Evolutionary conservation across 1,284 basidiomycete species (phyloP).

Genomic region (Malassezia vespertilionis): DNA sequence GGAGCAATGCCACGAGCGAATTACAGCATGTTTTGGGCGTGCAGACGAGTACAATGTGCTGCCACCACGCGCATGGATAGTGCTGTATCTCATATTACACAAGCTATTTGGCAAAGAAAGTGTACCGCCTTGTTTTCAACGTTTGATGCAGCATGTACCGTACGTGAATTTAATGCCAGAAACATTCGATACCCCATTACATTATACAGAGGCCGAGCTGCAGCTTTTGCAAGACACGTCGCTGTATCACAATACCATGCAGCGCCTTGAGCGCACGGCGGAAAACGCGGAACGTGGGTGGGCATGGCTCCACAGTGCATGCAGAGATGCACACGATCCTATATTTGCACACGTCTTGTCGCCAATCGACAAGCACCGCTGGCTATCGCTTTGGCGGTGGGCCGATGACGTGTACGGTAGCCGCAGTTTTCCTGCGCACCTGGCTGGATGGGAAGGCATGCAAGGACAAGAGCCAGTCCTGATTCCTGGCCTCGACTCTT

Average conservation of each 20-base stretch:
- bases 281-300: neutral
- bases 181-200: constrained; percentile 21
- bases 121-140: neutral
- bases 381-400: constrained; percentile 27
- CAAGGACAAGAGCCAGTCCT: constrained; percentile 23
- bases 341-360: no score
- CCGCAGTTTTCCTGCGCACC: constrained; percentile 33
- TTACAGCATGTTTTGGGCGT: neutral
- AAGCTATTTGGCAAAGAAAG: neutral
- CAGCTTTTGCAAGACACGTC: constrained; percentile 24
- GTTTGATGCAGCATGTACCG: constrained; percentile 11
- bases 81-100: constrained; percentile 8
- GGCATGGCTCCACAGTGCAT: neutral
- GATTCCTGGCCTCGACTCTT: constrained; percentile 35
- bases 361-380: neutral
- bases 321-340: no score
- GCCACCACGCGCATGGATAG: neutral
- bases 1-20: neutral
- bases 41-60: neutral
- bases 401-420: constrained; percentile 24
- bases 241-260: constrained; percentile 6
- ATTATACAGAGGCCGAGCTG: constrained; percentile 21
- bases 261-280: neutral
- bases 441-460: constrained; percentile 14
- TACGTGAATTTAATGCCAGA: constrained; percentile 26